Evolutionary conservation across 257 asterid species (phyloP).

Genomic region (Scutellaria barbata): DNA sequence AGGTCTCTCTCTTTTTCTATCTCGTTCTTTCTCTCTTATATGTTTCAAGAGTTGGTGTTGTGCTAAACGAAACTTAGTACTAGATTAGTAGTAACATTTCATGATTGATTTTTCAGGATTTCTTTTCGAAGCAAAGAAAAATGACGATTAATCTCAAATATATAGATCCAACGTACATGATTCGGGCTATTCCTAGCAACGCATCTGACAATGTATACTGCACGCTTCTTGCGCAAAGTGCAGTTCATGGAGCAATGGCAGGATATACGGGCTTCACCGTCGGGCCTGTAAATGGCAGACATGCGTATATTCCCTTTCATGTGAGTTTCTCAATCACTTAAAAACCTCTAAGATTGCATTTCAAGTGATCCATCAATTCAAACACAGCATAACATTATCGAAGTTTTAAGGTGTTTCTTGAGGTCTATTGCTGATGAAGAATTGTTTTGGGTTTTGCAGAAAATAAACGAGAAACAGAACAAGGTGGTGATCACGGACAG

Average conservation of each 20-base stretch:
- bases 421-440: background rate
- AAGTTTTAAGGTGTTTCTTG: background rate
- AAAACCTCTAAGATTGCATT: background rate
- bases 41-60: background rate
- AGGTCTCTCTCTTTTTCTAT: constrained; percentile 47
- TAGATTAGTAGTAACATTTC: background rate
- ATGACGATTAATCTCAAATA: constrained; percentile 75
- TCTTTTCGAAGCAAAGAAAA: constrained; percentile 68
- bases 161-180: constrained; percentile 95
- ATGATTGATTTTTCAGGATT: constrained; percentile 51
- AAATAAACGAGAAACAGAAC: constrained; percentile 69
- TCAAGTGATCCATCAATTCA: background rate
- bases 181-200: constrained; percentile 87
- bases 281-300: constrained; percentile 76
- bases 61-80: background rate
- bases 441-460: constrained; percentile 46
- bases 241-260: constrained; percentile 97
- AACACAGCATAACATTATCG: background rate
- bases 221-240: constrained; percentile 95
- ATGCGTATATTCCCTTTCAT: constrained; percentile 79
- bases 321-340: constrained; percentile 48
- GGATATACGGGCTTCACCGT: constrained; percentile 86
- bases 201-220: constrained; percentile 91
- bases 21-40: background rate
- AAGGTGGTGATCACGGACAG: constrained; percentile 92